Evolutionary conservation across 176 grass and related monocot genomes (phyloP).

Genomic region (Pontederia crassipes): DNA sequence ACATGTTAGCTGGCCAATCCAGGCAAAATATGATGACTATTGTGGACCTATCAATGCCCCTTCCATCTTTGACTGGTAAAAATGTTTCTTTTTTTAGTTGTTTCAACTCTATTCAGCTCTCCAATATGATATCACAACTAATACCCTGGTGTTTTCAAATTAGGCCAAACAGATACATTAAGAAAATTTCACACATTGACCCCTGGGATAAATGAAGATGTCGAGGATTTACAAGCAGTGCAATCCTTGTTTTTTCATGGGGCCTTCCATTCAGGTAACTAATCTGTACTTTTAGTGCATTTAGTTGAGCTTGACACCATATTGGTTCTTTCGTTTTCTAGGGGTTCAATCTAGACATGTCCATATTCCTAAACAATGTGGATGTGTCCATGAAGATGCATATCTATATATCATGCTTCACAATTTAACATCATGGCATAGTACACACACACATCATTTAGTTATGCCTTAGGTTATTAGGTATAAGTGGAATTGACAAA

Average conservation of each 20-base stretch:
- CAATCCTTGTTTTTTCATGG: slow-evolving; percentile 69
- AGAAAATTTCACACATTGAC: slow-evolving; percentile 52
- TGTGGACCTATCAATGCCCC: slow-evolving; percentile 77
- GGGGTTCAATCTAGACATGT: too few species aligned
- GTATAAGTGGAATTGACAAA: too few species aligned
- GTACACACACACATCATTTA: too few species aligned
- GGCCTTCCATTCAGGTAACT: slow-evolving; percentile 54
- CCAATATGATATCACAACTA: neutral
- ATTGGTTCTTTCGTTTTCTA: too few species aligned
- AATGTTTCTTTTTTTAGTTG: neutral
- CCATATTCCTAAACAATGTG: too few species aligned
- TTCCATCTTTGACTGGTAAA: slow-evolving; percentile 63
- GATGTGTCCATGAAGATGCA: too few species aligned
- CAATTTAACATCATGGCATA: too few species aligned
- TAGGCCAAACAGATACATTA: slow-evolving; percentile 31
- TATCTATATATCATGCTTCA: too few species aligned
- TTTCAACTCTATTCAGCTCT: neutral
- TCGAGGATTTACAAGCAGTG: slow-evolving; percentile 64
- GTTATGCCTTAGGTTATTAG: too few species aligned
- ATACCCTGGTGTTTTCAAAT: slow-evolving; percentile 18
- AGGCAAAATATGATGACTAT: slow-evolving; percentile 70
- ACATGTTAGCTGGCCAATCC: slow-evolving; percentile 57
- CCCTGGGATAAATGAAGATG: slow-evolving; percentile 45
- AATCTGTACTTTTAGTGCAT: slow-evolving; percentile 16
- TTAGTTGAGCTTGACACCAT: neutral